These are phyloP conservation scores for Corrigiola litoralis DNA, from an alignment of 179 eudicot species.

Conservation along the genomic window DNA sequence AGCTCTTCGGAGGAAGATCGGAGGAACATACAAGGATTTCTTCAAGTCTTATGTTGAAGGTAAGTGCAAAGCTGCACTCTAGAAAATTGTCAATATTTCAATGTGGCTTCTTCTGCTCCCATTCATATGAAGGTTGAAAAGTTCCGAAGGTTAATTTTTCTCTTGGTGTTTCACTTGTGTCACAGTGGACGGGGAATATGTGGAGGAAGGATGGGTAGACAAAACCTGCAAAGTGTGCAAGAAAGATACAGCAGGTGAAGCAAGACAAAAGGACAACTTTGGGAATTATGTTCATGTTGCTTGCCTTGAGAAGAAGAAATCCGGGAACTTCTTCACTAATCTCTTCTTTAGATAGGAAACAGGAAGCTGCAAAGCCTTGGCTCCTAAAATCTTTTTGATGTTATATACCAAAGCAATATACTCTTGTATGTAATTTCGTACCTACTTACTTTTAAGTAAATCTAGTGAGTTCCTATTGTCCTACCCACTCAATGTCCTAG, in stretches of 20 bases:
- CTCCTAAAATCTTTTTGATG: not conserved
- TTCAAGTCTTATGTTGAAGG: slow-evolving; percentile 97
- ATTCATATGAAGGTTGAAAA: too few relatives aligned
- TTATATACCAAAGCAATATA: not conserved
- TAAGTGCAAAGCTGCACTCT: slow-evolving; percentile 9
- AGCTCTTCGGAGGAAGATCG: slow-evolving; percentile 95
- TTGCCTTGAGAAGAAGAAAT: slow-evolving; percentile 51
- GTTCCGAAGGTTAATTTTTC: too few relatives aligned
- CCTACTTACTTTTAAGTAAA: not conserved
- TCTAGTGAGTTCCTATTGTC: not conserved
- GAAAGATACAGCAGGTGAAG: slow-evolving; percentile 80
- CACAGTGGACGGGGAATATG: slow-evolving; percentile 89
- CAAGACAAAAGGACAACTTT: slow-evolving; percentile 74
- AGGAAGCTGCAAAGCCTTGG: not conserved
- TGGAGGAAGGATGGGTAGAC: slow-evolving; percentile 99
- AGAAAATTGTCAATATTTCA: not conserved
- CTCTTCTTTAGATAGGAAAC: slow-evolving; percentile 48
- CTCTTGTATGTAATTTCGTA: slow-evolving; percentile 13
- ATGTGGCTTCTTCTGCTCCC: too few relatives aligned
- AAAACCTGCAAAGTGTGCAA: slow-evolving; percentile 94
- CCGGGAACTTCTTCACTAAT: slow-evolving; percentile 79
- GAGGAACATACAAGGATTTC: slow-evolving; percentile 98
- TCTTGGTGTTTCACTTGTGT: not conserved
- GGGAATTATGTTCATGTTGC: slow-evolving; percentile 91
- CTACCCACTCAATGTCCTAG: not conserved